Evolutionary conservation across 495 filamentous ascomycete species (phyloP), one percentile per base, ranked within the genome.

Genomic region (Aspergillus coremiiformis): DNA sequence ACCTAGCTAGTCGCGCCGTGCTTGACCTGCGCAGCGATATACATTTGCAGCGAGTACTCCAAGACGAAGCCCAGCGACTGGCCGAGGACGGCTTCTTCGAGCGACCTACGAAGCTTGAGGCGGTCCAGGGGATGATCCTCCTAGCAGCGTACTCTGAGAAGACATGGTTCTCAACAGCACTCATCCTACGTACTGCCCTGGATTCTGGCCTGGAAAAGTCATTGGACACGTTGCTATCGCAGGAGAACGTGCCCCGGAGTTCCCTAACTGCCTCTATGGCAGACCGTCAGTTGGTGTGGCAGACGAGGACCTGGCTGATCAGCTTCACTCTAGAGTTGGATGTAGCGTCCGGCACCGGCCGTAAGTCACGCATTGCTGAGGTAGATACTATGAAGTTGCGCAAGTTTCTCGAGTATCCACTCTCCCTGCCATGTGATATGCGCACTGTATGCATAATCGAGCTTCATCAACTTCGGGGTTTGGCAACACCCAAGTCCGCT

Each of bases 31-130:
- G 69, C 14, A 59, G 60, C n/a, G 62, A 73, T 19, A 67, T 59
- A 1, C 67, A 73, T 44, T 54, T 73, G 59, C 70, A 73, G 39
- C 64, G 70, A n/a, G 70, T 73, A 3, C 52, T 73, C 0, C 70
- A 73, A 52, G 70, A 73, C 50, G 70, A 73, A 41, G 69, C 70
- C 5, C 70, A 73, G 35, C 53, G 70, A 26, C 53, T 73, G 11
- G 70, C 70, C 1, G 70, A 73, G 53, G 70, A 73, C 52, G 70
- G 68, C 33, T 73, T 72, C 47, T 73, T 73, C 27, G 70, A 71
- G 43, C 62, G 69, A 10, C 70, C 70, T 0, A 73, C 70, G 0
- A 73, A 72, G 35, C 59, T 73, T 12, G 70, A 73, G 46, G 71
- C 68, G 3, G 70, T 73, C 0, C 70, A 73, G 26, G 70, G 68